A percentile compares a stretch with the other conserved stretches of the same genome.
Conservation (phyloP, 2,329 filamentous ascomycete species). For the Fusarium anguioides region DNA sequence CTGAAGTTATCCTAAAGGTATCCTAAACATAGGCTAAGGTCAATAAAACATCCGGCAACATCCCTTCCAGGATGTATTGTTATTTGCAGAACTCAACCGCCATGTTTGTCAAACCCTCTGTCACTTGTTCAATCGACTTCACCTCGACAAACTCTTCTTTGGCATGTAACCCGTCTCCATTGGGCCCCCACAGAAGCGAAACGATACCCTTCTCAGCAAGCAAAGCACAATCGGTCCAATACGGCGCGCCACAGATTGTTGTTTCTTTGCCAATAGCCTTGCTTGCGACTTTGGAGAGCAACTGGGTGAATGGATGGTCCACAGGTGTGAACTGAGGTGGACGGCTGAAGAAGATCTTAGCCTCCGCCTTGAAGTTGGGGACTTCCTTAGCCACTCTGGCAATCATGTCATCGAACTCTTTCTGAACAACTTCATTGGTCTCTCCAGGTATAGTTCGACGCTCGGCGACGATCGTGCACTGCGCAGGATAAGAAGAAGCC, state of each 20-base stretch:
- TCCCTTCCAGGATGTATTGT: background rate
- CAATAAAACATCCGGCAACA: no score
- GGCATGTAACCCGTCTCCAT: slow-evolving; percentile 60
- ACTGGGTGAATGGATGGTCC: slow-evolving; percentile 55
- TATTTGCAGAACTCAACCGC: slow-evolving; percentile 48
- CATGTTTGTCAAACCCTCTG: slow-evolving; percentile 43
- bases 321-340: slow-evolving; percentile 54
- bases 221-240: slow-evolving; percentile 65
- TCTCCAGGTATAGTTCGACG: slow-evolving; percentile 60
- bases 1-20: no score
- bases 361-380: slow-evolving; percentile 54
- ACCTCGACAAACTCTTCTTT: slow-evolving; percentile 63
- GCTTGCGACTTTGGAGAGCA: slow-evolving; percentile 46
- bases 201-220: slow-evolving; percentile 58
- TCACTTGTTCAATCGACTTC: slow-evolving; percentile 54
- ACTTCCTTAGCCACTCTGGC: slow-evolving; percentile 47
- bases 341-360: slow-evolving; percentile 55
- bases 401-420: slow-evolving; percentile 54
- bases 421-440: slow-evolving; percentile 50
- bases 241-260: slow-evolving; percentile 48
- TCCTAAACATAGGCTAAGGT: no score
- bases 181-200: slow-evolving; percentile 59
- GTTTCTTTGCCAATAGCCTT: slow-evolving; percentile 44
- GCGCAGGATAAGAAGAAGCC: slow-evolving; percentile 61
- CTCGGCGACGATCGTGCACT: slow-evolving; percentile 61